phyloP scores from a whole-genome alignment of 2,329 filamentous ascomycete genomes.

The Whalleya microplaca region DNA sequence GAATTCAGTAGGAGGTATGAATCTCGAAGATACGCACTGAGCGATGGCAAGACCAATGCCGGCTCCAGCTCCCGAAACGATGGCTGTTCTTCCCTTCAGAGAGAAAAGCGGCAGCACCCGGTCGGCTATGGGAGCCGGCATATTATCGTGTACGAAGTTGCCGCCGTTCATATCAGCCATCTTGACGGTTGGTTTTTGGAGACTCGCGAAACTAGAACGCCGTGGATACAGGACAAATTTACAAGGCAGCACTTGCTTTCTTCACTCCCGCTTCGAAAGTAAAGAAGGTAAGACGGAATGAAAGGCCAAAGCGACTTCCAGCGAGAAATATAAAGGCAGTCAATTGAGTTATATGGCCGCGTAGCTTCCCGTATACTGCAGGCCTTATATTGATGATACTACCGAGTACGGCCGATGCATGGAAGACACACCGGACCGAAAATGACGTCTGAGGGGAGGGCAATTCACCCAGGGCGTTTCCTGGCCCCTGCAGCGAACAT shows the following conservation, averaged over 20 bases:
- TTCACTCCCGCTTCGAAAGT: not conserved
- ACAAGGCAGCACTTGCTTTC: not conserved
- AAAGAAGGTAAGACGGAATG: not conserved
- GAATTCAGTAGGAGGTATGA: not conserved
- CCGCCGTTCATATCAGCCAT: slow-evolving; percentile 51
- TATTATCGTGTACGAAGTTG: slow-evolving; percentile 62
- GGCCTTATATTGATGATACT: slow-evolving; percentile 18
- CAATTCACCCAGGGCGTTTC: slow-evolving; percentile 6
- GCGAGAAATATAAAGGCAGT: slow-evolving; percentile 1
- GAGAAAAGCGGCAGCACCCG: slow-evolving; percentile 69
- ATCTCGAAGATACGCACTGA: slow-evolving; percentile 34
- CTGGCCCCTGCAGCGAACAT: slow-evolving; percentile 6
- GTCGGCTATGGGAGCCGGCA: slow-evolving; percentile 48
- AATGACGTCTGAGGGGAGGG: slow-evolving; percentile 26
- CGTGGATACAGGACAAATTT: not conserved
- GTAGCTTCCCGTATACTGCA: slow-evolving; percentile 20
- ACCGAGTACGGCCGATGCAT: slow-evolving; percentile 28
- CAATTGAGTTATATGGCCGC: slow-evolving; percentile 13
- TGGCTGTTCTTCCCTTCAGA: slow-evolving; percentile 70
- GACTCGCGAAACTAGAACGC: not conserved
- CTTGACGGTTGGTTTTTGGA: slow-evolving; percentile 14
- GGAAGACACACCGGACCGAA: slow-evolving; percentile 22
- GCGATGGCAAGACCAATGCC: slow-evolving; percentile 71
- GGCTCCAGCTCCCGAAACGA: slow-evolving; percentile 60
- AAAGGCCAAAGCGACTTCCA: not conserved